Base-by-base conservation (phyloP, 441 rosid species). In the Cnidoscolus chayamansa region DNA sequence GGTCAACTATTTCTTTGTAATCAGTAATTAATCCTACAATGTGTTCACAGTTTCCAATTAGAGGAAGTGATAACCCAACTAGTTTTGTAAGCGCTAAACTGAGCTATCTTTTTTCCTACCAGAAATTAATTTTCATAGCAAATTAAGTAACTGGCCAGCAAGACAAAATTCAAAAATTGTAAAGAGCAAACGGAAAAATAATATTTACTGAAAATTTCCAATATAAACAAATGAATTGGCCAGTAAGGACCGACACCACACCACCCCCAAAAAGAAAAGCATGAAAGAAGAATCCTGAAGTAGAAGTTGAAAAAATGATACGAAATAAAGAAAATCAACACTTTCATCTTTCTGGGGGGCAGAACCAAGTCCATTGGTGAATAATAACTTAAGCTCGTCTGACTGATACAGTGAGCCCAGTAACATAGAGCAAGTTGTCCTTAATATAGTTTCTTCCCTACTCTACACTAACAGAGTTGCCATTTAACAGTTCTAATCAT, bases 331-430 rank as follows among this genome's bases (percentile, higher is more conserved):
- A 35, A 2, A 35, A 58, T 16, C 65, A 62, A 37, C 48, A 13
- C 65, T 15, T 25, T 25, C 25, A 62, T 62, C 10, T 35, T 60
- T 11, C 15, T 17, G 15, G 3, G 68, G 62, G 10, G 62, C 35
- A 30, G 25, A 25, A 60, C 32, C 16, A 3, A 30, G n/a, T 30
- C 48, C 6, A 58, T 11, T 30, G 15, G 35, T 30, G 7, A 58
- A 10, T 30, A 25, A 6, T 10, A 58, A 58, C 10, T 58, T 10
- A 16, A 58, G 30, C 5, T 10, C 16, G 11, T 37, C 10, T 7
- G 15, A 66, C 50, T 66, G 59, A 15, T 50, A 66, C 37, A 65
- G 49, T 11, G 55, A 65, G 53, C 43, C 68, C 25, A 48, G 40
- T 31, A 25, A 15, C 68, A 49, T 37, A 66, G 6, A 50, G 11